Evolutionary conservation across 768 basidiomycete species (phyloP).

Genomic region (Lactarius hengduanensis): DNA sequence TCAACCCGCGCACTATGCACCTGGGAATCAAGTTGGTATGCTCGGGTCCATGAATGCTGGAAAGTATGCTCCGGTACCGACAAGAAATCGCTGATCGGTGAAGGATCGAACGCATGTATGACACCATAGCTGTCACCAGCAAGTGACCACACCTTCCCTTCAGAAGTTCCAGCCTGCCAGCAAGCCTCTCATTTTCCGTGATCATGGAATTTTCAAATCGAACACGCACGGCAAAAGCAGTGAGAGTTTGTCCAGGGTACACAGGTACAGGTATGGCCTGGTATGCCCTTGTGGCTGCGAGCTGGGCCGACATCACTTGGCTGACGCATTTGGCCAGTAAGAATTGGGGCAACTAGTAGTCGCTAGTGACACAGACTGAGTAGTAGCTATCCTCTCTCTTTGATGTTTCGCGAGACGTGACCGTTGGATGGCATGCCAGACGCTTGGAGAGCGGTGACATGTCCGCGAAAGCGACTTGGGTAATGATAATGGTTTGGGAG

Average conservation of each 20-base stretch:
- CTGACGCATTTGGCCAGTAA: constrained; percentile 7
- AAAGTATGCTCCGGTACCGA: constrained; percentile 4
- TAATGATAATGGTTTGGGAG: background rate
- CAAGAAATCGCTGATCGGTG: constrained; percentile 4
- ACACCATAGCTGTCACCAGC: constrained; percentile 24
- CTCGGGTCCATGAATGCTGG: constrained; percentile 23
- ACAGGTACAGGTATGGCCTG: constrained; percentile 17
- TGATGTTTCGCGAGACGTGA: constrained; percentile 14
- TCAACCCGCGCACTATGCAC: background rate
- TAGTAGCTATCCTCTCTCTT: constrained; percentile 18
- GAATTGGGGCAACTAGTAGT: constrained; percentile 7
- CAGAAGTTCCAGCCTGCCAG: constrained; percentile 15
- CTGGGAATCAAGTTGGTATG: constrained; percentile 11
- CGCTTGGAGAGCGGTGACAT: background rate
- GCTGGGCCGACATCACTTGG: constrained; percentile 20
- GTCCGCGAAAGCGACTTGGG: constrained; percentile 4
- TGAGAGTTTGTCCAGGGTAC: constrained; percentile 9
- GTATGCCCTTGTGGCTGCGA: constrained; percentile 14
- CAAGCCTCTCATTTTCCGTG: background rate
- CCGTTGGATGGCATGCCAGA: constrained; percentile 18
- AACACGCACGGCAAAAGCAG: constrained; percentile 23
- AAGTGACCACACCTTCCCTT: constrained; percentile 15
- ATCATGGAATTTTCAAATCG: constrained; percentile 8
- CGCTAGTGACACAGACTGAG: constrained; percentile 19
- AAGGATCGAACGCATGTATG: constrained; percentile 16